A percentile compares a stretch with the other conserved stretches of the same genome.
phyloP scores from a whole-genome alignment of 2,329 filamentous ascomycete species.

The Alternaria atra region DNA sequence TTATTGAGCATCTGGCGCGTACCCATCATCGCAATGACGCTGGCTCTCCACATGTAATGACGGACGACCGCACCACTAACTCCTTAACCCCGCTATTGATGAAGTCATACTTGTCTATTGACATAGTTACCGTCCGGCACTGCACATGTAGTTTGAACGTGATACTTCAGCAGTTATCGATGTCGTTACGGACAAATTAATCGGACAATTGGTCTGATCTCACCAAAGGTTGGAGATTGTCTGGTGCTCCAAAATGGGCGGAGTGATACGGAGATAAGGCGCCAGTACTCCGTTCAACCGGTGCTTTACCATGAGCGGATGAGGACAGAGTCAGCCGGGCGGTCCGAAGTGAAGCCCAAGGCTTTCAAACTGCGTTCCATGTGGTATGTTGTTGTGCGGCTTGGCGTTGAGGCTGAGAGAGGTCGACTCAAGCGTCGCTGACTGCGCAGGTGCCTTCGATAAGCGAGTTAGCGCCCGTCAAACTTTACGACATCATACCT shows the following conservation, averaged over 20 bases:
- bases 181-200: background rate
- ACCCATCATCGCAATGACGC: conserved; percentile 4
- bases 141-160: background rate
- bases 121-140: background rate
- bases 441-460: background rate
- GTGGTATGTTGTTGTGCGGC: background rate
- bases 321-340: background rate
- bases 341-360: background rate
- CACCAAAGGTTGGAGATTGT: background rate
- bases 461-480: conserved; percentile 16
- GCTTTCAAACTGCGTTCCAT: background rate
- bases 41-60: conserved; percentile 1
- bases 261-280: background rate
- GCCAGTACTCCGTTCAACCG: background rate
- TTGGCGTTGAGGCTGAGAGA: background rate
- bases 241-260: background rate
- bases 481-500: conserved; percentile 15
- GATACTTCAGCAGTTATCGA: background rate
- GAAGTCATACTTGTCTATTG: background rate
- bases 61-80: background rate
- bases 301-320: background rate
- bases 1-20: background rate
- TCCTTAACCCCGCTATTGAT: conserved; percentile 7
- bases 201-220: background rate
- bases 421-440: background rate